Evolutionary conservation across 163 green algal species (phyloP).

Genomic region (Scenedesmus sp.): DNA sequence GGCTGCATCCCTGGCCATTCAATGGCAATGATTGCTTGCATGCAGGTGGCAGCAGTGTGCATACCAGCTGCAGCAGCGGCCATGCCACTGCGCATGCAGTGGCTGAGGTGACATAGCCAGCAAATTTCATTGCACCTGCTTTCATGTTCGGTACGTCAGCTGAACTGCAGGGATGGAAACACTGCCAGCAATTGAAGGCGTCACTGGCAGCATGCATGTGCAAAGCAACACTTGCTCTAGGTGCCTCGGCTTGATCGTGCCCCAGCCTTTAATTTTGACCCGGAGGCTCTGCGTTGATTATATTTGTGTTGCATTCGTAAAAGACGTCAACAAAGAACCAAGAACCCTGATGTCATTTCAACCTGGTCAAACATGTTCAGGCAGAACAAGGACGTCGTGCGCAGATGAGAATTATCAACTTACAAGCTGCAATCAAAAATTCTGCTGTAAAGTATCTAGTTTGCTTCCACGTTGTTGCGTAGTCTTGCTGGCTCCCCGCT

Average conservation of each 20-base stretch:
- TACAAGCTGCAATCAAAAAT: not conserved
- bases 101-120: not conserved
- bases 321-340: too few species aligned
- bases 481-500: not conserved
- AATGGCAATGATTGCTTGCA: too few species aligned
- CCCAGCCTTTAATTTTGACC: too few species aligned
- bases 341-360: constrained; percentile 12
- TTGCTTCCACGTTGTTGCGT: not conserved
- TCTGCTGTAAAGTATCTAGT: not conserved
- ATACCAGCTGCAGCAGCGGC: not conserved
- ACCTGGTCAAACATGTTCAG: not conserved
- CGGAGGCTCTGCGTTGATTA: too few species aligned
- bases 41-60: not conserved
- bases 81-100: not conserved
- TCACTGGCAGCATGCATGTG: not conserved
- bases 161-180: not conserved
- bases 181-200: too few species aligned
- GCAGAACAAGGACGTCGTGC: not conserved
- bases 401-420: not conserved
- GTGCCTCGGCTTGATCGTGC: not conserved
- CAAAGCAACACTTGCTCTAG: not conserved
- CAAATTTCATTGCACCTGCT: not conserved
- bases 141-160: not conserved
- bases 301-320: too few species aligned
- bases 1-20: not conserved